A percentile compares a stretch with the other conserved stretches of the same genome.
Evolutionary conservation across 192 early-diverging fungal species (phyloP).

Genomic region (Geranomyces michiganensis): DNA sequence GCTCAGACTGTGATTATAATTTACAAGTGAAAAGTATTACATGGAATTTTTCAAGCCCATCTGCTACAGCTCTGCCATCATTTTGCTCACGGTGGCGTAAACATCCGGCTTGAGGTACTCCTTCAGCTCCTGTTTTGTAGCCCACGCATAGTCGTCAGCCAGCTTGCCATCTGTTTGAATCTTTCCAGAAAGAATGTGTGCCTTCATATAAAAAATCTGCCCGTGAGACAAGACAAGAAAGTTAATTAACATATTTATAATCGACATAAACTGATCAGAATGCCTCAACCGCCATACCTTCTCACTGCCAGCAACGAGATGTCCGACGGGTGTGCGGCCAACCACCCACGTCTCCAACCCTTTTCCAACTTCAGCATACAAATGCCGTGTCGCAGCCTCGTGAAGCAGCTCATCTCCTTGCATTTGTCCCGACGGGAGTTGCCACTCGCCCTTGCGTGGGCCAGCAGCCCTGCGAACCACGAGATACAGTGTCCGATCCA

Average conservation of each 20-base stretch:
- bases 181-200: constrained; percentile 77
- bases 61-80: constrained; percentile 33
- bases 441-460: constrained; percentile 61
- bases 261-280: too few species aligned
- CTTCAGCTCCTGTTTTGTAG: constrained; percentile 69
- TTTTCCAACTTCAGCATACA: constrained; percentile 71
- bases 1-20: too few species aligned
- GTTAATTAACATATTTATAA: too few species aligned
- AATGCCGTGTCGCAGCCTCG: constrained; percentile 73
- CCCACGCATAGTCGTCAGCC: constrained; percentile 72
- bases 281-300: too few species aligned
- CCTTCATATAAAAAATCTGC: constrained; percentile 86
- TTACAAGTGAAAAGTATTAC: too few species aligned
- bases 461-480: constrained; percentile 60
- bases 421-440: constrained; percentile 71
- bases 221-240: neutral
- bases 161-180: constrained; percentile 61
- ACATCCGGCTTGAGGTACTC: constrained; percentile 28
- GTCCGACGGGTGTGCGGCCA: constrained; percentile 79
- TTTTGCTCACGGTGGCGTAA: constrained; percentile 14
- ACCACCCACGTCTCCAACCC: constrained; percentile 86
- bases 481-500: constrained; percentile 78
- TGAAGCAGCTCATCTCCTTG: constrained; percentile 70
- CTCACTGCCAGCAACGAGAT: constrained; percentile 44
- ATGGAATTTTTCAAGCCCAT: too few species aligned